Evolutionary conservation across 2,329 filamentous ascomycete species (phyloP), one percentile per base, ranked within the genome.

Genomic region (Cercospora beticola): DNA sequence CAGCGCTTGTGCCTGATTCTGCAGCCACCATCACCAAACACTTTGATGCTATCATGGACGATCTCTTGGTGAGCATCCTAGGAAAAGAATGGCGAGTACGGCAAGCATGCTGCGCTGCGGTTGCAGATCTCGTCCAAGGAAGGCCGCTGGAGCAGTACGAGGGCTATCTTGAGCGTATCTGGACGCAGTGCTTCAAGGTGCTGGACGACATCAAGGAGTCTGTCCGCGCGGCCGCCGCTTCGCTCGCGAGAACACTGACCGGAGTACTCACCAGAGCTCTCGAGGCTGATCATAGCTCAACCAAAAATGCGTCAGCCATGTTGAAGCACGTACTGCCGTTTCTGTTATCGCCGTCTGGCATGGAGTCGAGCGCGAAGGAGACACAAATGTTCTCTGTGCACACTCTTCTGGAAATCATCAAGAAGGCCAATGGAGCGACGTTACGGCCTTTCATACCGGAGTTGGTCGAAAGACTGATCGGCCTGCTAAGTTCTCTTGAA

Each of bases 141-240:
- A 87, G 92, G 30, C 88, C 89, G 40, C 77, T 84, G 28, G 81
- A 83, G 8, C 83, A 82, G 79, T 98, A 97, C 75, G 92, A 94
- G 74, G 88, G 88, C 67, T 94, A 95, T 76, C 90, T 98, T 62
- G 87, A 90, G 64, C 87, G 93, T 21, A 93, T 98, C 60, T 97
- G 95, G 90, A 87, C 87, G 10, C 88, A 91, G 30, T 91, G 93
- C 0, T 91, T 98, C 79, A 96, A 93, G 76, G 93, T 99, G 0
- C 84, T 98, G 5, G 95, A 99, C 78, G 95, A 99, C 78, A 96
- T 98, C 79, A 99, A 99, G 78, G 91, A 90, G 7, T 93, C 91
- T 0, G 95, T 99, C 4, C 87, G 95, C 62, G 85, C 87, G 40
- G 91, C 93, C 1, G 95, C 95, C 1, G 85, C 93, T 57, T 89